Percentiles rank a stretch among this genome's conserved stretches.
Conservation (phyloP, 2,329 filamentous ascomycete species). For the Alternaria incomplexa region DNA sequence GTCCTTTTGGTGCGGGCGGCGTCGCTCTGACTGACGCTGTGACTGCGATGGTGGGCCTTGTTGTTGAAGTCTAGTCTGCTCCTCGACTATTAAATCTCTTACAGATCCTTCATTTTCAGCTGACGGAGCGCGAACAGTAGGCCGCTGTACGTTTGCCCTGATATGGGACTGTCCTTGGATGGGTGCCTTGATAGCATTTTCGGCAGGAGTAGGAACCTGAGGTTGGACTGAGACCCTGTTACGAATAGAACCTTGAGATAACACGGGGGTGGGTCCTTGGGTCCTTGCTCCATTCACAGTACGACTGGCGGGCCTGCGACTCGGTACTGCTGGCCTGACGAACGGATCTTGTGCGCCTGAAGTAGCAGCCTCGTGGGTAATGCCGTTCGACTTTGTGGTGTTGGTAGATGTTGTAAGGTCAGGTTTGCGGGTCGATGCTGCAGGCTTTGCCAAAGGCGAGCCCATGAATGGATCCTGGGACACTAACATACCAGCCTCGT, state of each 20-base stretch:
- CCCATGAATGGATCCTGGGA: conserved; percentile 4
- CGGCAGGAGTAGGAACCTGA: conserved; percentile 1
- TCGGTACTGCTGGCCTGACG: conserved; percentile 1
- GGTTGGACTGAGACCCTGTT: not conserved
- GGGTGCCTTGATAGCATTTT: not conserved
- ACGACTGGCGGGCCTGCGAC: conserved; percentile 1
- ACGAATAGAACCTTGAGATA: not conserved
- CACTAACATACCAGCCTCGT: conserved; percentile 43
- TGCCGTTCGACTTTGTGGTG: not conserved
- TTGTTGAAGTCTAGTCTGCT: conserved; percentile 23
- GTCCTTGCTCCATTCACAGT: conserved; percentile 1
- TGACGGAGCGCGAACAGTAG: not conserved
- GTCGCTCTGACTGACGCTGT: conserved; percentile 1
- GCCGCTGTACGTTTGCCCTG: not conserved
- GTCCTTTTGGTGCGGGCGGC: conserved; percentile 10
- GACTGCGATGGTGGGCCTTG: conserved; percentile 16
- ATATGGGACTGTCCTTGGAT: not conserved
- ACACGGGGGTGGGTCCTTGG: not conserved
- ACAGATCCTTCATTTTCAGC: conserved; percentile 14
- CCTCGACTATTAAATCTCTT: conserved; percentile 22
- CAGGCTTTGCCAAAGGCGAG: conserved; percentile 5
- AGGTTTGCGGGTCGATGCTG: not conserved
- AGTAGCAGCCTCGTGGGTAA: not conserved
- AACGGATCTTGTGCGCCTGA: not conserved
- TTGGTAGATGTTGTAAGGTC: not conserved